phyloP scores from a whole-genome alignment of 2,329 filamentous ascomycete genomes.

The Boeremia exigua region DNA sequence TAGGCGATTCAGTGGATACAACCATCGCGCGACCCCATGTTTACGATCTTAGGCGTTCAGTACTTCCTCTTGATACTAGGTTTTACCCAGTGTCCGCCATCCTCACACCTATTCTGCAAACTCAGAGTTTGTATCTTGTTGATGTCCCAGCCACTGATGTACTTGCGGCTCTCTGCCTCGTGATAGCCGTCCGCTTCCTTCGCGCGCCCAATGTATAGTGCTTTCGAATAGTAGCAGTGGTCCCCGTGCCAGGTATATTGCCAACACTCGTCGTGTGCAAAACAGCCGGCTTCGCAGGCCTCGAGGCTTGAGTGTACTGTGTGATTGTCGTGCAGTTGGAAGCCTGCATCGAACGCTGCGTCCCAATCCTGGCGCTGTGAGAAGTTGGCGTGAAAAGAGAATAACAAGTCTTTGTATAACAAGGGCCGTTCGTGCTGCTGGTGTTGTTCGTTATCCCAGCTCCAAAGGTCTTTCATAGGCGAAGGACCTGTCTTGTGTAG shows the following conservation, averaged over 20 bases:
- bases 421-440: constrained; percentile 10
- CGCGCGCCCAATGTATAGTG: constrained; percentile 17
- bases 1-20: not conserved
- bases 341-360: constrained; percentile 18
- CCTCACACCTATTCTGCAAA: constrained; percentile 15
- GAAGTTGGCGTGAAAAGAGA: constrained; percentile 11
- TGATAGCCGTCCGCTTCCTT: constrained; percentile 29
- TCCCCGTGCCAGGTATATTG: constrained; percentile 25
- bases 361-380: constrained; percentile 15
- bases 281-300: constrained; percentile 15
- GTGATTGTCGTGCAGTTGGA: constrained; percentile 6
- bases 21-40: not conserved
- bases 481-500: constrained; percentile 40
- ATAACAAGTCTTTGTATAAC: constrained; percentile 17
- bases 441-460: constrained; percentile 45
- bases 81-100: constrained; percentile 20
- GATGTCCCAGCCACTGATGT: constrained; percentile 37
- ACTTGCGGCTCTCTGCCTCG: constrained; percentile 16
- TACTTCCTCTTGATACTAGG: constrained; percentile 15
- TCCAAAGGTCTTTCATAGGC: constrained; percentile 54
- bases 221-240: constrained; percentile 31
- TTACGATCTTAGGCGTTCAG: not conserved
- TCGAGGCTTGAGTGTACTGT: constrained; percentile 4
- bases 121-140: constrained; percentile 28
- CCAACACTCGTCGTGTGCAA: constrained; percentile 13